Evolutionary conservation across 148 eudicot genomes (phyloP).

Genomic region (Heliosperma pusillum): DNA sequence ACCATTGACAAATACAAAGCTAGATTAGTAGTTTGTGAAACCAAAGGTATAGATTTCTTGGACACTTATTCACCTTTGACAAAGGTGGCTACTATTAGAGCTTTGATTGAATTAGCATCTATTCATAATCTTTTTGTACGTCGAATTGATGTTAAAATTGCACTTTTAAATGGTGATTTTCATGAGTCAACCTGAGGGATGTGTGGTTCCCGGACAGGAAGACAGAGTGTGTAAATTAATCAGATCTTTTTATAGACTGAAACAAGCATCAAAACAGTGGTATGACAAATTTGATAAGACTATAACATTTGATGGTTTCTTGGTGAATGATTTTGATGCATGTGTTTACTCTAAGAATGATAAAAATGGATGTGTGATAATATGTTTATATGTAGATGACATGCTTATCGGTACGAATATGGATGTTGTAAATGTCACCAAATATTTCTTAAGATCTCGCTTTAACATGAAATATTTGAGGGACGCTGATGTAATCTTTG

Average conservation of each 20-base stretch:
- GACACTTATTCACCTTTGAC: not conserved
- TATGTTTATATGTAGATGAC: conserved; percentile 1
- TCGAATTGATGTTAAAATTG: too few species aligned
- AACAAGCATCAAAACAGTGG: too few species aligned
- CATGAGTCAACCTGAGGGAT: not conserved
- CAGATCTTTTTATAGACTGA: not conserved
- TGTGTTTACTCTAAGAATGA: too few species aligned
- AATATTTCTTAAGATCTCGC: too few species aligned
- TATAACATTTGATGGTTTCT: not conserved
- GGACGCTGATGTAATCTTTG: too few species aligned
- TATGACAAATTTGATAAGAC: not conserved
- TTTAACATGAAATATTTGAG: too few species aligned
- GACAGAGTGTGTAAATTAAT: not conserved
- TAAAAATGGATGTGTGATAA: not conserved
- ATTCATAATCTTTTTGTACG: not conserved
- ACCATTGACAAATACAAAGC: not conserved
- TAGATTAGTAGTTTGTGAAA: not conserved
- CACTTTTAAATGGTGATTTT: too few species aligned
- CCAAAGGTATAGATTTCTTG: not conserved
- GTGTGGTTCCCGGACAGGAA: not conserved
- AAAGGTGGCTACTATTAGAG: conserved; percentile 3
- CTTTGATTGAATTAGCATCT: not conserved
- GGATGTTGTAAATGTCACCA: too few species aligned
- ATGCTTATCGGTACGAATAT: too few species aligned
- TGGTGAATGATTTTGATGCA: too few species aligned